Evolutionary conservation across 768 basidiomycete genomes (phyloP), one percentile per base, ranked within the genome.

Genomic region (Tephrocybe sp.): DNA sequence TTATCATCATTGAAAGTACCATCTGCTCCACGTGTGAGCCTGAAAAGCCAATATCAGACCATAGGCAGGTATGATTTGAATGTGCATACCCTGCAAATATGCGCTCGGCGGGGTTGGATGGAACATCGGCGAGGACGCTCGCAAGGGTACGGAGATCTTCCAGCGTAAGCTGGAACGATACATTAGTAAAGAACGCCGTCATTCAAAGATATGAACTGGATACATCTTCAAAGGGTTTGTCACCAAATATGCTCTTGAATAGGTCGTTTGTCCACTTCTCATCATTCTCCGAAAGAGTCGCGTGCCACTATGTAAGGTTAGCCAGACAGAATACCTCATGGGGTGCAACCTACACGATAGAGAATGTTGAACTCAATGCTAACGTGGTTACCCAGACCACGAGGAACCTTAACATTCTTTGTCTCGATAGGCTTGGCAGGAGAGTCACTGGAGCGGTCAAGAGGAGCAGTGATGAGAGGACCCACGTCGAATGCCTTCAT

Each of bases 1-100:
- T 77, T 79, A 22, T 65, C 69, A 55, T 85, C 79, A 9, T 66
- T 54, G 62, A 86, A 87, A 18, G 63, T 60, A 12, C 78, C 79
- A 38, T 74, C 69, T 1, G 68, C 28, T 6, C 65, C 70, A 22
- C 82, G 78, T 25, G 63, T 60, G 18, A 80, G 57, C 12, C 51
- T 53, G n/a, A 5, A 2, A 31, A 25, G 15, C 12, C 4, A 32
- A 13, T 78, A 19, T 19, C 28, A 28, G 31, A 27, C n/a, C 13
- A 30, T 9, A 26, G 9, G 15, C 1, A 19, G 21, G 6, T 18
- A 9, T n/a, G 15, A 16, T 31, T 18, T 9, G 12, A 16, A 19
- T 3, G 37, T 9, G 2, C 22, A 26, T 44, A 54, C 53, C 69
- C 68, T 25, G 60, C 67, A 49, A 83, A 81, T 6, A 72, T 73